Evolutionary conservation across 2,329 filamentous ascomycete genomes (phyloP), one percentile per base, ranked within the genome.

Genomic region (Aspergillus uvarum): DNA sequence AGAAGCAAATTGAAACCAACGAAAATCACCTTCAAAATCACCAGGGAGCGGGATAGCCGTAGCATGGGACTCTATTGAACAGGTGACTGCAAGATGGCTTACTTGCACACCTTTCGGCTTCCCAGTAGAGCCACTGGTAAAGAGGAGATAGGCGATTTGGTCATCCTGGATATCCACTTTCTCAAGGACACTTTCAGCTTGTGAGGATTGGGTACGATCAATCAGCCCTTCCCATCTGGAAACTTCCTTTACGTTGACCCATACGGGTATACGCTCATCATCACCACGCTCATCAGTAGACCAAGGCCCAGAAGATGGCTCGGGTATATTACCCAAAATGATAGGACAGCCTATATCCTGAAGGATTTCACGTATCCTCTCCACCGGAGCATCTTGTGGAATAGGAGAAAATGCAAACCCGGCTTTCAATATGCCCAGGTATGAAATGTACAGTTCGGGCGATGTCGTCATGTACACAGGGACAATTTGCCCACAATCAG

Each of bases 1-100:
- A 6, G 74, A 68, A 2, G 73, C 74, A 38, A 73, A 73, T 51
- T 76, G 74, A 60, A 77, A 76, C 74, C 75, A 77, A 12, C 75
- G 67, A 31, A 75, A 69, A 2, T 63, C 61, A 4, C 63, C 69
- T 47, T 16, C 47, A 38, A 35, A 59, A 52, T 60, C 54, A 1
- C 60, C 65, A 19, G 66, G 68, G 2, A 70, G 63, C 5, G 70
- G 67, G 8, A 72, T 70, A 2, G 64, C 49, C 3, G 66, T 63
- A 12, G 68, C 66, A 53, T 75, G 68, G 0, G 73, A 69, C 5
- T 67, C 62, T 16, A 76, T 67, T 1, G 74, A 74, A 53, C 72
- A 76, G 3, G 70, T 50, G 26, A 64, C 71, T 1, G 73, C 69
- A 5, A 70, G 50, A 58, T 75, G 72, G 52, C 65, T 67, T 16